phyloP scores from a whole-genome alignment of 768 basidiomycete genomes.

The Lepiota venenata region DNA sequence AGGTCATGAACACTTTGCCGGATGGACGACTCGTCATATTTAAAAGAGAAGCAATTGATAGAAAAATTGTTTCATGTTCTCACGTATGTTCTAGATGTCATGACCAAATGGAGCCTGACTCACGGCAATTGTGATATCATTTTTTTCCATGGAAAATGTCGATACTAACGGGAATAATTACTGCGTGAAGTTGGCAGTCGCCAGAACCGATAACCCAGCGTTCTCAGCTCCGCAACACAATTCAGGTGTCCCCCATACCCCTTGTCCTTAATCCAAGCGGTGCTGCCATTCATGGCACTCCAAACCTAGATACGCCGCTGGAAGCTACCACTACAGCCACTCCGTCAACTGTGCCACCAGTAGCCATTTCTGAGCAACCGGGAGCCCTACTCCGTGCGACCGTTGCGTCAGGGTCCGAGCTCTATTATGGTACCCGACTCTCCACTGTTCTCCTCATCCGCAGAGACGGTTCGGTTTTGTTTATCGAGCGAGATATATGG shows the following conservation, averaged over 20 bases:
- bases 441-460: constrained; percentile 69
- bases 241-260: constrained; percentile 55
- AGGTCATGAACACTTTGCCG: constrained; percentile 35
- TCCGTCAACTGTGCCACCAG: not conserved
- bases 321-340: not conserved
- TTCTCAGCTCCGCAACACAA: constrained; percentile 56
- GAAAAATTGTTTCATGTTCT: constrained; percentile 63
- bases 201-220: constrained; percentile 44
- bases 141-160: not conserved
- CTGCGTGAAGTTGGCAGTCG: constrained; percentile 39
- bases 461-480: constrained; percentile 55
- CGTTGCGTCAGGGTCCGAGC: constrained; percentile 13
- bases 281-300: not conserved
- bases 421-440: constrained; percentile 64
- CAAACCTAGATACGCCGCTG: not conserved
- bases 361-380: constrained; percentile 1
- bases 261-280: constrained; percentile 25
- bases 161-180: not conserved
- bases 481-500: constrained; percentile 76
- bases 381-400: constrained; percentile 12
- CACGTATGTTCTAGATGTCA: constrained; percentile 45
- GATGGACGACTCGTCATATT: not conserved
- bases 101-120: constrained; percentile 1
- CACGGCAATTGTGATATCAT: constrained; percentile 3
- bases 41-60: constrained; percentile 48